phyloP scores from a whole-genome alignment of 352 stramenopile species.

The Globisporangium nagaii region DNA sequence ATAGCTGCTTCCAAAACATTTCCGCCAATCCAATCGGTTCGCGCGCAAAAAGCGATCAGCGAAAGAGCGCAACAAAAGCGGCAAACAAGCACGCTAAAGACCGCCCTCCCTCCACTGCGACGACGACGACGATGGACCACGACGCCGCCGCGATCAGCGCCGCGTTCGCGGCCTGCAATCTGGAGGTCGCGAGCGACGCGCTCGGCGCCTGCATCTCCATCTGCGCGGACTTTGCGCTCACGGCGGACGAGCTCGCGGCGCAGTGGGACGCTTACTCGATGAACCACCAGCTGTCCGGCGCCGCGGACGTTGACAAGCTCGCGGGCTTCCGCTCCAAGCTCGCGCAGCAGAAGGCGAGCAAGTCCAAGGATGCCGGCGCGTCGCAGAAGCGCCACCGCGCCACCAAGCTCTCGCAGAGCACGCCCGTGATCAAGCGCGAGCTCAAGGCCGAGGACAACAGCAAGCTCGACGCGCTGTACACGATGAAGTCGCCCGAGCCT shows the following conservation, averaged over 20 bases:
- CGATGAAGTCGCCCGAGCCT: constrained; percentile 63
- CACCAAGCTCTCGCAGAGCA: constrained; percentile 30
- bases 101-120: neutral
- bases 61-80: neutral
- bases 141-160: constrained; percentile 56
- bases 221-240: constrained; percentile 71
- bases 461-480: constrained; percentile 61
- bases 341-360: constrained; percentile 41
- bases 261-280: constrained; percentile 86
- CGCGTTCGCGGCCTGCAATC: constrained; percentile 66
- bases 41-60: too few relatives aligned
- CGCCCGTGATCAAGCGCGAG: constrained; percentile 70
- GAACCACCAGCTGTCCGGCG: constrained; percentile 69
- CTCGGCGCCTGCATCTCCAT: constrained; percentile 61
- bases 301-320: constrained; percentile 52
- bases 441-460: constrained; percentile 36
- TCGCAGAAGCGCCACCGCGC: constrained; percentile 42
- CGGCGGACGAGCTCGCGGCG: constrained; percentile 68
- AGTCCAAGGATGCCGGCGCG: constrained; percentile 26
- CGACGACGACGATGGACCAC: constrained; percentile 31
- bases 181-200: constrained; percentile 68
- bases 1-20: too few relatives aligned
- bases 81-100: neutral
- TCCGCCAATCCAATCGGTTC: too few relatives aligned
- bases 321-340: constrained; percentile 68